Percentiles rank a stretch among this genome's conserved stretches.
Conservation (phyloP, 2,329 filamentous ascomycete genomes). For the Phyllosticta citriasiana region DNA sequence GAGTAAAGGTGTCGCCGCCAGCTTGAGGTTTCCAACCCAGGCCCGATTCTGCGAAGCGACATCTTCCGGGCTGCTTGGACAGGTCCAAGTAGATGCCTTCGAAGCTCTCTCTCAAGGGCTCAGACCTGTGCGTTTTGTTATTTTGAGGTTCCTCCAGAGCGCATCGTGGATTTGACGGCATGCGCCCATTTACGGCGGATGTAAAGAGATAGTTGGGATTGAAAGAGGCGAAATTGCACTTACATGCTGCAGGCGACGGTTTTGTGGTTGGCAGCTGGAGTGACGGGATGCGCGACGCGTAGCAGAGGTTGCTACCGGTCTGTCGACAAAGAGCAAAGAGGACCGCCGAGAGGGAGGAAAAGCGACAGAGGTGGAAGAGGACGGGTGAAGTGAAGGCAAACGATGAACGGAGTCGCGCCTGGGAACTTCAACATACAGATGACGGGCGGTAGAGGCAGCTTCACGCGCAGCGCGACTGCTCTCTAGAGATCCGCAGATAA, state of each 20-base stretch:
- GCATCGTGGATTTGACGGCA: not conserved
- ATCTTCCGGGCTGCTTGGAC: conserved; percentile 84
- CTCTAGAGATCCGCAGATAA: not conserved
- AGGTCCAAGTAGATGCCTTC: conserved; percentile 95
- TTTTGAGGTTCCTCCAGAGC: not conserved
- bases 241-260: not conserved
- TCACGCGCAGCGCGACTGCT: not conserved
- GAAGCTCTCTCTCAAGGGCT: conserved; percentile 66
- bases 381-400: not conserved
- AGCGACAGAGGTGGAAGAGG: not conserved
- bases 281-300: not conserved
- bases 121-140: not conserved
- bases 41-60: conserved; percentile 86
- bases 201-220: not conserved
- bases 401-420: not conserved
- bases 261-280: not conserved
- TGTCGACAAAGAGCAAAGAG: not conserved
- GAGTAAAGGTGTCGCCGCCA: conserved; percentile 85
- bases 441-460: not conserved
- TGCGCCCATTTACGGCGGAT: not conserved
- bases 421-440: not conserved
- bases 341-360: not conserved
- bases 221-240: not conserved
- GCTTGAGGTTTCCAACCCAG: conserved; percentile 88
- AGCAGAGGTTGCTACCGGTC: not conserved